These are phyloP conservation scores for Blastomyces gilchristii DNA, from an alignment of 2,329 filamentous ascomycete genomes.

Conservation along the genomic window DNA sequence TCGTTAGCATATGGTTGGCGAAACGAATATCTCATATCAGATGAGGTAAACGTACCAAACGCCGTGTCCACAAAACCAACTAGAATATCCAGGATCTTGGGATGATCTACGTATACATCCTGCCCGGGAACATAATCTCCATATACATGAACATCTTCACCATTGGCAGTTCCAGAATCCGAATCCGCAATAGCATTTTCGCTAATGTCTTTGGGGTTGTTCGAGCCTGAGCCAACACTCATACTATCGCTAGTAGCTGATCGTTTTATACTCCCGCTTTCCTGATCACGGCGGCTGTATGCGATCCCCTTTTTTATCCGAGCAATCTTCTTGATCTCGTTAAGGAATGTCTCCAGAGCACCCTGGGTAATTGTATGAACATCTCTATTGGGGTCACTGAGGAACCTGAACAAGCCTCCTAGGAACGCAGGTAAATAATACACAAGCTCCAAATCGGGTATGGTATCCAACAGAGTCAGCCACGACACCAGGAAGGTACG, in stretches of 20 bases:
- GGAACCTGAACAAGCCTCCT: conserved; percentile 76
- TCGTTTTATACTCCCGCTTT: conserved; percentile 57
- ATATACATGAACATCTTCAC: conserved; percentile 54
- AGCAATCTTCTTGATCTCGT: conserved; percentile 89
- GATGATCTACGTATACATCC: conserved; percentile 89
- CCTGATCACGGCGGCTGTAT: conserved; percentile 64
- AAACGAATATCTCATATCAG: conserved; percentile 3
- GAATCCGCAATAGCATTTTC: conserved; percentile 48
- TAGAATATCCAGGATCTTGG: conserved; percentile 82
- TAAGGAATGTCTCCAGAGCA: conserved; percentile 79
- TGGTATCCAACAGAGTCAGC: conserved; percentile 90
- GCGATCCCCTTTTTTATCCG: conserved; percentile 84
- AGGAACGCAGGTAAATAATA: conserved; percentile 87
- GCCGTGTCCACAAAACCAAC: conserved; percentile 80
- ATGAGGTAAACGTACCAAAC: conserved; percentile 46
- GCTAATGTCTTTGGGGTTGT: conserved; percentile 31
- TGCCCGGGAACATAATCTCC: conserved; percentile 97
- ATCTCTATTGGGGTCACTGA: conserved; percentile 82
- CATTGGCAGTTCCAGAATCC: conserved; percentile 41
- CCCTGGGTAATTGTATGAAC: conserved; percentile 90
- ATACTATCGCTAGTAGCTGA: conserved; percentile 59
- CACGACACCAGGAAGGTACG: conserved; percentile 91
- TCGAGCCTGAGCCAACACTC: conserved; percentile 46
- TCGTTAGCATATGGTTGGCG: conserved; percentile 14
- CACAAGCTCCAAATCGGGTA: conserved; percentile 90